Percentiles rank a stretch among this genome's conserved stretches.
Conservation (phyloP, 768 basidiomycete species). For the Termitomyces sp. region DNA sequence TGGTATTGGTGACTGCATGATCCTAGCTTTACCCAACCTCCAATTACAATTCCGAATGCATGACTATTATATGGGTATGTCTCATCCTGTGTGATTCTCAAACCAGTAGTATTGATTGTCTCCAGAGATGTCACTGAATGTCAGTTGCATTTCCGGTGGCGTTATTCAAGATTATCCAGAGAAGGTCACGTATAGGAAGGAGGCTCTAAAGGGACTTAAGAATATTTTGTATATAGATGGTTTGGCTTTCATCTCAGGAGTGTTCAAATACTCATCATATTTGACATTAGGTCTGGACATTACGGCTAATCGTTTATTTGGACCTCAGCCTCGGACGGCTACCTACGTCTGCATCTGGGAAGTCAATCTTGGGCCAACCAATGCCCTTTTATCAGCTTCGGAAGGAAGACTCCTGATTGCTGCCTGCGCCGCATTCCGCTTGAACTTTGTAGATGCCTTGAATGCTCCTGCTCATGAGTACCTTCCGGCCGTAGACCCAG, state of each 20-base stretch:
- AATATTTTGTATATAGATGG: constrained; percentile 51
- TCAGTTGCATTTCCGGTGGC: constrained; percentile 54
- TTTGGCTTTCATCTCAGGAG: constrained; percentile 13
- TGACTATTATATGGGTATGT: constrained; percentile 79
- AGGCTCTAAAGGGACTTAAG: constrained; percentile 16
- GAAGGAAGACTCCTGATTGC: constrained; percentile 50
- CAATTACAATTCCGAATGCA: constrained; percentile 77
- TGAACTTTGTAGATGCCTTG: constrained; percentile 70
- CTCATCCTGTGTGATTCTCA: background rate
- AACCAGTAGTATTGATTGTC: background rate
- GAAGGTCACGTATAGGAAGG: constrained; percentile 26
- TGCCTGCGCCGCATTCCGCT: constrained; percentile 53
- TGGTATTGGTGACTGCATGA: constrained; percentile 50
- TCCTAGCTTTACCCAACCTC: constrained; percentile 60
- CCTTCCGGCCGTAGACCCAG: constrained; percentile 62
- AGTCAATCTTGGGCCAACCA: constrained; percentile 64
- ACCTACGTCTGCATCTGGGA: constrained; percentile 97
- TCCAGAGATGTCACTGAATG: constrained; percentile 76
- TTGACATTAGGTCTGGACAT: constrained; percentile 64
- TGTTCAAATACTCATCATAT: background rate
- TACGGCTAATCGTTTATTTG: constrained; percentile 83
- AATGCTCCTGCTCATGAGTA: constrained; percentile 81
- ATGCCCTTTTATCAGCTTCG: constrained; percentile 49
- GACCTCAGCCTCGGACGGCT: constrained; percentile 77
- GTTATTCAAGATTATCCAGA: constrained; percentile 47